phyloP scores from a whole-genome alignment of 805 yeast species.

The Metschnikowia corniflorae region DNA sequence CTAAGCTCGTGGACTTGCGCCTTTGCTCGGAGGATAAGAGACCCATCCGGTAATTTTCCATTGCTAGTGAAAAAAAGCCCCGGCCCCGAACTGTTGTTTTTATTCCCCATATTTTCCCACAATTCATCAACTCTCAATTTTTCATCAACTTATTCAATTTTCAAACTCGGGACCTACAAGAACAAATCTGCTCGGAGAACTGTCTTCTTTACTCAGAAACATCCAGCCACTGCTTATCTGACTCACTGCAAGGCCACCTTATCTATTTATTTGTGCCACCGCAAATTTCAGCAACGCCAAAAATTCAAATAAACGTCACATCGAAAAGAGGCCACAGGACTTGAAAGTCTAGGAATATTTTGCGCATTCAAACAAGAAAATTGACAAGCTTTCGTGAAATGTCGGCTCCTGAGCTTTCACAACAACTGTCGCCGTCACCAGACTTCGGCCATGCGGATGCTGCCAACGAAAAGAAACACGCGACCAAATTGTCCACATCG shows the following conservation, averaged over 20 bases:
- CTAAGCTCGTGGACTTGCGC: slow-evolving; percentile 9
- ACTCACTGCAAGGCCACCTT: slow-evolving; percentile 2
- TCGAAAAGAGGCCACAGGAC: too few species aligned
- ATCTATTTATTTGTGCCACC: slow-evolving; percentile 10
- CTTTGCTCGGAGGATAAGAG: slow-evolving; percentile 8
- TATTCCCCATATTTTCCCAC: slow-evolving; percentile 1
- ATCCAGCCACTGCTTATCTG: slow-evolving; percentile 3
- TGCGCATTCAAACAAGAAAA: too few species aligned
- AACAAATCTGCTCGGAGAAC: too few species aligned
- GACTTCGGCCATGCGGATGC: not conserved
- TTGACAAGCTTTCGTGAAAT: too few species aligned
- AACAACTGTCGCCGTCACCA: slow-evolving; percentile 9
- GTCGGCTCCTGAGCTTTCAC: not conserved
- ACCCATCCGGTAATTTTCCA: slow-evolving; percentile 9
- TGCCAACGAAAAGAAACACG: slow-evolving; percentile 10
- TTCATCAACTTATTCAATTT: not conserved
- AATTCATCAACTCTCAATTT: not conserved
- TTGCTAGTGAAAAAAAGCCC: slow-evolving; percentile 2
- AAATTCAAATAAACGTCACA: too few species aligned
- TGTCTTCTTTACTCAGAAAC: too few species aligned
- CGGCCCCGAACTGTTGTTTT: not conserved
- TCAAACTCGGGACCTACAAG: not conserved
- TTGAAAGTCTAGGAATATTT: too few species aligned
- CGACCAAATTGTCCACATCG: slow-evolving; percentile 54
- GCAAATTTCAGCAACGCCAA: slow-evolving; percentile 5